These are phyloP conservation scores for Chenopodium suecicum DNA, from an alignment of 148 eudicot genomes.

Conservation along the genomic window DNA sequence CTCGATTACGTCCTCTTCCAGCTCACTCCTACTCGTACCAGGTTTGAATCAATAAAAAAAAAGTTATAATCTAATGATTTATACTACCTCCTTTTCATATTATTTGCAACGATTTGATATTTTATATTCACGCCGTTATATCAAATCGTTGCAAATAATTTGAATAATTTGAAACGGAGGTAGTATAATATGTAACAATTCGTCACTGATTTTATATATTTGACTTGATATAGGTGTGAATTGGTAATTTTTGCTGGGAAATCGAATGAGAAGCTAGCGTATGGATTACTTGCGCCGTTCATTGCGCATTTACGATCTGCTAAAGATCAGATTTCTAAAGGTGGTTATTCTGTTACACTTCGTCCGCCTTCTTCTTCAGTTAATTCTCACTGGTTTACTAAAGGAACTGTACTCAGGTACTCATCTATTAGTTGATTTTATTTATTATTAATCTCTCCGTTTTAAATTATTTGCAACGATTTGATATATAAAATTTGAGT, in stretches of 20 bases:
- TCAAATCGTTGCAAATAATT: no score
- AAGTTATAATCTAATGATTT: no score
- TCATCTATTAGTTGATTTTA: neutral
- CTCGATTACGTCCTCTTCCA: constrained; percentile 76
- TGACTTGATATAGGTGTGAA: constrained; percentile 50
- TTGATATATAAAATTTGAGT: neutral
- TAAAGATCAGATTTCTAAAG: constrained; percentile 76
- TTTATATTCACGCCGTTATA: no score
- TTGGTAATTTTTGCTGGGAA: constrained; percentile 67
- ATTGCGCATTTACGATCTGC: constrained; percentile 56
- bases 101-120: no score
- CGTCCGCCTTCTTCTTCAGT: constrained; percentile 38
- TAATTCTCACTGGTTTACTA: constrained; percentile 68
- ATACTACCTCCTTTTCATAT: no score
- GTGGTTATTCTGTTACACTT: constrained; percentile 77
- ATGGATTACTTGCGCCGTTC: constrained; percentile 73
- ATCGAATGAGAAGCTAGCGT: constrained; percentile 67
- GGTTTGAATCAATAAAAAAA: constrained; percentile 30
- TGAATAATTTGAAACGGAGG: no score
- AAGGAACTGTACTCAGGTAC: constrained; percentile 70
- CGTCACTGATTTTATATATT: neutral
- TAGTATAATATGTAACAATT: no score
- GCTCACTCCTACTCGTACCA: constrained; percentile 85
- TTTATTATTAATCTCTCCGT: no score
- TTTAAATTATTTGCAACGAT: neutral